A percentile compares a stretch with the other conserved stretches of the same genome.
These are phyloP conservation scores for Aspergillus conjunctus DNA, from an alignment of 495 filamentous ascomycete species.

Conservation along the genomic window DNA sequence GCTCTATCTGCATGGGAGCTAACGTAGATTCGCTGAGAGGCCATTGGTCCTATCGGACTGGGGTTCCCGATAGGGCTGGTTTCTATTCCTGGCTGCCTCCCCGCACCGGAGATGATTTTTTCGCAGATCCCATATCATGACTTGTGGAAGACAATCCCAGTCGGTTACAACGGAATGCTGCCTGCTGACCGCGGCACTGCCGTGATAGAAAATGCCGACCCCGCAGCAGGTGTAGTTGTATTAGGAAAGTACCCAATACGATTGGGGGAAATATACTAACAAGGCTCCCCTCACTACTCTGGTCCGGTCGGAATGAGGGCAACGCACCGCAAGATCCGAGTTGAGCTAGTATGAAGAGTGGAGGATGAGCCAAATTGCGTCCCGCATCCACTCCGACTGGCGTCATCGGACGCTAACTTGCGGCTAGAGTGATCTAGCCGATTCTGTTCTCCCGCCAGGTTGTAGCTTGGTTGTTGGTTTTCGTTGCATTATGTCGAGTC, in stretches of 20 bases:
- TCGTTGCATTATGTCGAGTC: too few relatives aligned
- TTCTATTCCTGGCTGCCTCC: not conserved
- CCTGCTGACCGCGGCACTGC: not conserved
- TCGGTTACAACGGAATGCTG: not conserved
- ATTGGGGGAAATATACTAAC: not conserved
- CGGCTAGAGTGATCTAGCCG: not conserved
- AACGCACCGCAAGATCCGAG: not conserved
- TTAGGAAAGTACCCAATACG: not conserved
- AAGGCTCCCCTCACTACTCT: not conserved
- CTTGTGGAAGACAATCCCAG: not conserved
- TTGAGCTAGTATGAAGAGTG: not conserved
- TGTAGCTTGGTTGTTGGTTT: too few relatives aligned
- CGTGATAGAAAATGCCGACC: not conserved
- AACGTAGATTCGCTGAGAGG: not conserved
- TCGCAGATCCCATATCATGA: not conserved
- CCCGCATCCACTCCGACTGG: not conserved
- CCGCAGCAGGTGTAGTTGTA: not conserved
- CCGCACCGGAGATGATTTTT: not conserved
- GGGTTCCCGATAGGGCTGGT: not conserved
- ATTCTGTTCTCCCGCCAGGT: too few relatives aligned
- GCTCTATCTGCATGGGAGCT: not conserved
- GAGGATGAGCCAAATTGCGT: not conserved
- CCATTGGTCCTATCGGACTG: not conserved
- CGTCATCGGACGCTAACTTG: not conserved
- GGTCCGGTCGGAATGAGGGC: not conserved